Base-by-base conservation (phyloP, 441 rosid species). In the Biscutella laevigata region DNA sequence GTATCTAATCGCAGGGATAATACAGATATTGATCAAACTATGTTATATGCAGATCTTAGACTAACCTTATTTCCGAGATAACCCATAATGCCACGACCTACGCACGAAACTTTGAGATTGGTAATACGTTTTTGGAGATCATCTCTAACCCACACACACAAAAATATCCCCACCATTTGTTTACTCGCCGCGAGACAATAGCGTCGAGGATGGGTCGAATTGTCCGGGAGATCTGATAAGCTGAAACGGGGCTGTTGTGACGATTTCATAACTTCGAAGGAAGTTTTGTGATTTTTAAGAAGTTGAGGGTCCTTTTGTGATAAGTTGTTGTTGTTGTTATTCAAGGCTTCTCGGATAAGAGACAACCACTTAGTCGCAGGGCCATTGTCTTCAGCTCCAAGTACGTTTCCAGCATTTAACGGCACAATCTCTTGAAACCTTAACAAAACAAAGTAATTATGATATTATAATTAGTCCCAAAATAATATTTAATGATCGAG, bases 391-490 rank as follows among this genome's bases (percentile, higher is more conserved):
- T 92, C 99, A 40, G 97, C 77, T 16, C 99, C 99, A 39, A 94
- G 77, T 54, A 94, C 74, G 67, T 94, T 94, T 30, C 97, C 97
- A 50, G 99, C 95, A 70, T 88, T 92, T 49, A 92, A 74, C 63
- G 97, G 97, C 58, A 88, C 97, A 35, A 92, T 88, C 77, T 92
- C 99, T 75, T 92, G 99, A 77, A 88, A 86, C 58, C 98, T 92
- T 70, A 63, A 29, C 16, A 37, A 28, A 38, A 38, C 41, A 34
- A 33, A 53, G 2, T 2, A 53, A 22, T 7, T 16, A 14, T 51
- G 20, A 55, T 13, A 49, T 33, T n/a, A n/a, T n/a, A n/a, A 16
- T 37, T 53, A 61, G 19, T 16, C 6, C n/a, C 11, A 37, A 49
- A n/a, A 7, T 0, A 14, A 21, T 42, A 44, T 4, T 29, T 48